phyloP scores from a whole-genome alignment of 352 stramenopile genomes.

The Globisporangium paroecandrum region DNA sequence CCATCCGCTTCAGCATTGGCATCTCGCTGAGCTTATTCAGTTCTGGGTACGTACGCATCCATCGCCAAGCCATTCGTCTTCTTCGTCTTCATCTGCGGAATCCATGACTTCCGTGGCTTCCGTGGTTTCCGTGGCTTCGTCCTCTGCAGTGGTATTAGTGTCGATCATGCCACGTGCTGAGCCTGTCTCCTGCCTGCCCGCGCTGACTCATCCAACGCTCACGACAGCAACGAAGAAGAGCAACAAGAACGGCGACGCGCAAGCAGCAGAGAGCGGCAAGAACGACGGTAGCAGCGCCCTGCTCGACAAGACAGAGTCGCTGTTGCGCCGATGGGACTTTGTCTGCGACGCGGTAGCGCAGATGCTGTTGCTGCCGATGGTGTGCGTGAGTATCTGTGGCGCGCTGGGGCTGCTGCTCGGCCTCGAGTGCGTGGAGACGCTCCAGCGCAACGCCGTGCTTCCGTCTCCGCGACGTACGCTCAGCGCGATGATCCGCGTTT shows the following conservation, averaged over 20 bases:
- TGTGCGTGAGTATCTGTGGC: constrained; percentile 61
- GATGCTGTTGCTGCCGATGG: constrained; percentile 59
- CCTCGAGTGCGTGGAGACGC: constrained; percentile 59
- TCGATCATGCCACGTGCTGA: constrained; percentile 13
- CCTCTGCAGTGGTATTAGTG: constrained; percentile 3
- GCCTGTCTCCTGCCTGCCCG: neutral
- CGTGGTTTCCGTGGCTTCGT: neutral
- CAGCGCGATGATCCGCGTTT: neutral
- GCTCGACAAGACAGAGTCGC: neutral
- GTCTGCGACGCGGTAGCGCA: constrained; percentile 40
- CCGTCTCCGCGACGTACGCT: neutral
- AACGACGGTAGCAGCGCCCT: neutral
- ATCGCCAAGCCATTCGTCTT: constrained; percentile 1
- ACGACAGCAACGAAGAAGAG: neutral
- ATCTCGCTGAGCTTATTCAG: constrained; percentile 1
- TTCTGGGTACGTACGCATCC: neutral
- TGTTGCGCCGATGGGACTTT: constrained; percentile 14
- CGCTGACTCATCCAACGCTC: neutral
- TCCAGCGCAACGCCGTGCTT: constrained; percentile 24
- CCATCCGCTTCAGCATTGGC: neutral
- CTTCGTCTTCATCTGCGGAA: neutral
- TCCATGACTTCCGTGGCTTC: neutral
- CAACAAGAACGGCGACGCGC: neutral
- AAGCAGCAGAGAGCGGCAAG: neutral
- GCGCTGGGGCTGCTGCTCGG: constrained; percentile 44